Evolutionary conservation across 352 stramenopile species (phyloP), one percentile per base, ranked within the genome.

Genomic region (Globisporangium cylindrosporum): DNA sequence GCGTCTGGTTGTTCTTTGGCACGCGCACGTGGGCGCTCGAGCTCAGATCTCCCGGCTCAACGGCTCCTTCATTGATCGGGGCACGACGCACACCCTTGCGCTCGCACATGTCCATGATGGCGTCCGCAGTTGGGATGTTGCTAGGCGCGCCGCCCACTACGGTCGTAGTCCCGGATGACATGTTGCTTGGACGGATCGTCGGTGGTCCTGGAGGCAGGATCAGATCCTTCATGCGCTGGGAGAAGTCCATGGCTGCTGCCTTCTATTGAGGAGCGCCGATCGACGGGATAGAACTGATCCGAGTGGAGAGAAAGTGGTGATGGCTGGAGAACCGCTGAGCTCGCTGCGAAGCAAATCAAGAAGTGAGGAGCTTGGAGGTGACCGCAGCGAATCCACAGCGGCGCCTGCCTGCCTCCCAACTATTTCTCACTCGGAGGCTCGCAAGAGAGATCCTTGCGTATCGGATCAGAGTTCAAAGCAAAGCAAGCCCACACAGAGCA

Each of bases 61-160:
- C 84, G 6, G 84, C 82, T 10, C 81, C 76, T 62, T 92, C 86
- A 38, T 94, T 94, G 75, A 94, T 94, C 32, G 83, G 84, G 9
- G 83, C 83, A 41, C 86, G 86, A 46, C 86, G 86, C 12, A 90
- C 81, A 25, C 78, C 82, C 59, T 88, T 86, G 48, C 82, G 81
- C 54, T 90, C 82, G 20, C 71, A 67, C 66, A 91, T 41, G 24
- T 88, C 70, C 64, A 89, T 73, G 22, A 90, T 70, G 15, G 20
- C 57, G 18, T 79, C 69, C 0, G 71, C 62, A 12, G 66, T 70
- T n/a, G 76, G 73, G 41, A 62, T 38, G 7, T 32, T 54, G 9
- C 14, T 66, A 15, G 5, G 6, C 14, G 18, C 38, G 29, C 71
- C 62, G 34, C 64, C 46, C 36, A 84, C 68, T 22, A 84, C 70